Evolutionary conservation across 73 alveolate species (phyloP).

Genomic region (Paramecium tetraurelia): DNA sequence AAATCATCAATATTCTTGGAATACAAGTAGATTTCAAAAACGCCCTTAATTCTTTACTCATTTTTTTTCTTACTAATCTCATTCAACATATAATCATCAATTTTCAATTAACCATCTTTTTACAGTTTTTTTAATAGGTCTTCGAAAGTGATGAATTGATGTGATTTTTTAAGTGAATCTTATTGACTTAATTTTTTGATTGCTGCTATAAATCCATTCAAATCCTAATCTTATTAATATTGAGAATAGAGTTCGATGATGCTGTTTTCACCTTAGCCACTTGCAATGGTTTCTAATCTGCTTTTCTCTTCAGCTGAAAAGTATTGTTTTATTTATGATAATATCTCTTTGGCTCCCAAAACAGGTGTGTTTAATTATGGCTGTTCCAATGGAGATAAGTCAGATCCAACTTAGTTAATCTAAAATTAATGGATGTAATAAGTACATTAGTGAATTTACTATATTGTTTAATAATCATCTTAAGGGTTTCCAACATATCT

Average conservation of each 20-base stretch:
- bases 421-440: background rate
- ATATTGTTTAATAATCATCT: background rate
- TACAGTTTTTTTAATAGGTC: background rate
- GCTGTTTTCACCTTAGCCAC: background rate
- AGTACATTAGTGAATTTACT: background rate
- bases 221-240: background rate
- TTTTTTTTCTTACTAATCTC: background rate
- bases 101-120: background rate
- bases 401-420: background rate
- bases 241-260: background rate
- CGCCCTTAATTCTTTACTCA: constrained; percentile 6
- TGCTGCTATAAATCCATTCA: background rate
- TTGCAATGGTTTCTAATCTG: background rate
- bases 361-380: background rate
- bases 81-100: background rate
- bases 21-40: background rate
- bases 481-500: constrained; percentile 17
- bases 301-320: constrained; percentile 11
- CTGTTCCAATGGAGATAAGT: background rate
- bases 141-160: background rate
- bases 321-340: background rate
- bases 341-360: background rate
- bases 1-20: background rate
- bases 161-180: background rate
- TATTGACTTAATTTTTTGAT: background rate